A percentile compares a stretch with the other conserved stretches of the same genome.
phyloP scores from a whole-genome alignment of 2,329 filamentous ascomycete species.

The Colletotrichum agaves region DNA sequence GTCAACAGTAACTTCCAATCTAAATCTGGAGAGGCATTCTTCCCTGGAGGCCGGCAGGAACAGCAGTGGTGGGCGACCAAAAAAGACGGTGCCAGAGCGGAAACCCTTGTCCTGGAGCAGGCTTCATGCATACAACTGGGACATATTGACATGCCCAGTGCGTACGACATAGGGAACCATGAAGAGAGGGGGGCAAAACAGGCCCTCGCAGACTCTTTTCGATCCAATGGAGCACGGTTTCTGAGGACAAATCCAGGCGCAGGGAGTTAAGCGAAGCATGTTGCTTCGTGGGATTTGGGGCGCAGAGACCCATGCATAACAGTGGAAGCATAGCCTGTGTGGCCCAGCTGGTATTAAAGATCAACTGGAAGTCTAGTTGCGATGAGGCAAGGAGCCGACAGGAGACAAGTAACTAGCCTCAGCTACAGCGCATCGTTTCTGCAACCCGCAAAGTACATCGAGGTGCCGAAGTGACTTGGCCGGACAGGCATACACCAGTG shows the following conservation, averaged over 20 bases:
- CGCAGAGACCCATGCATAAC: slow-evolving; percentile 22
- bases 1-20: neutral
- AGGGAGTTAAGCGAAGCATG: neutral
- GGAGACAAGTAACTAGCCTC: slow-evolving; percentile 12
- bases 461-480: slow-evolving; percentile 19
- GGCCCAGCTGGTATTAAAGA: neutral
- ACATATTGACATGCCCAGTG: neutral
- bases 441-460: slow-evolving; percentile 14
- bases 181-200: neutral
- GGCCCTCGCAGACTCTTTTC: neutral
- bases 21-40: neutral
- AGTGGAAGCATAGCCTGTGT: slow-evolving; percentile 10
- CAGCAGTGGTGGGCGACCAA: neutral
- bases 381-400: slow-evolving; percentile 17
- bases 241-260: neutral
- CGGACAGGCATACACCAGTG: neutral
- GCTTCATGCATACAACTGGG: neutral
- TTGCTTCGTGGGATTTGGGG: slow-evolving; percentile 22
- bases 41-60: neutral
- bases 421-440: slow-evolving; percentile 9
- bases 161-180: neutral
- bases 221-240: neutral
- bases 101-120: neutral
- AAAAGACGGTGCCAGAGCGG: neutral
- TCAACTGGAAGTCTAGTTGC: neutral